Conservation (phyloP, 192 early-diverging fungal genomes). For the Funneliformis mosseae region DNA sequence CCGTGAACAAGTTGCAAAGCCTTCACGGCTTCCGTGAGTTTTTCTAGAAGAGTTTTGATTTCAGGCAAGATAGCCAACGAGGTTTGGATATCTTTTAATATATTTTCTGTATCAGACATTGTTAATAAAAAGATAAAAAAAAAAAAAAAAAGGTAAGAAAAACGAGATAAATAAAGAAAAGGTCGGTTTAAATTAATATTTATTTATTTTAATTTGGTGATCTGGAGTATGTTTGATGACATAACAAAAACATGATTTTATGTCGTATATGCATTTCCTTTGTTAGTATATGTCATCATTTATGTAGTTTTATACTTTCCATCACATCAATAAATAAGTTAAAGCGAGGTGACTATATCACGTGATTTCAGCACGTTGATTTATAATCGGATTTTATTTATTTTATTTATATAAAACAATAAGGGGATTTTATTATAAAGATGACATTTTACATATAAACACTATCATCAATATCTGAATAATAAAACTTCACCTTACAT, state of each 20-base stretch:
- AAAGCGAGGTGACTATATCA: too few species aligned
- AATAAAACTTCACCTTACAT: too few species aligned
- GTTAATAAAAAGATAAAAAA: not conserved
- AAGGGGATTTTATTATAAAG: too few species aligned
- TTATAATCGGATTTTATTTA: too few species aligned
- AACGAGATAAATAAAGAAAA: not conserved
- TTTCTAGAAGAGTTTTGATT: not conserved
- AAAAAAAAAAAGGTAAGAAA: not conserved
- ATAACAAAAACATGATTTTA: not conserved
- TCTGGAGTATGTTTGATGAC: not conserved
- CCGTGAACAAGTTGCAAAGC: not conserved
- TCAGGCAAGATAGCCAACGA: slow-evolving; percentile 22
- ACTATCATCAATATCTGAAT: too few species aligned
- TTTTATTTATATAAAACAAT: too few species aligned
- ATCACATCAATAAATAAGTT: too few species aligned
- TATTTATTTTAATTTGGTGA: not conserved
- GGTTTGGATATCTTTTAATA: slow-evolving; percentile 18
- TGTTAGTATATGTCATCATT: too few species aligned
- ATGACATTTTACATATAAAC: too few species aligned
- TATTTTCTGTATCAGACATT: not conserved
- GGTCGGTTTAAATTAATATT: not conserved
- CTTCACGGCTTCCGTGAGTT: not conserved
- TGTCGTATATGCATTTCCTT: not conserved
- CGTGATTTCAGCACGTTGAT: too few species aligned
- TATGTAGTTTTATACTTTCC: too few species aligned